Conservation (phyloP, 768 basidiomycete genomes). For the Hydnomerulius pinastri region DNA sequence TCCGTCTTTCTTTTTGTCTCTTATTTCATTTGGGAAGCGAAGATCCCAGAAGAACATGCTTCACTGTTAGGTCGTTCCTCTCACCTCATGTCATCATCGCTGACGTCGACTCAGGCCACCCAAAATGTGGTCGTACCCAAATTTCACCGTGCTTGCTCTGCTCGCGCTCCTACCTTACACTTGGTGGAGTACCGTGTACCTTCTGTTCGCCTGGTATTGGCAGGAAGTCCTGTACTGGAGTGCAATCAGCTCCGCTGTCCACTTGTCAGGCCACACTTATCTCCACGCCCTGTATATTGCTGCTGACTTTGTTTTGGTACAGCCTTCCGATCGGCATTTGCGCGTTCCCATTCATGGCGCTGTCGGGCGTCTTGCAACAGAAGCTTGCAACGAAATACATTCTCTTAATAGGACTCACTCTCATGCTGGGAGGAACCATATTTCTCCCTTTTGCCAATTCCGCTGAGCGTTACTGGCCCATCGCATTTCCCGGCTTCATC, state of each 20-base stretch:
- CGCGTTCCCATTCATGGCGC: conserved; percentile 36
- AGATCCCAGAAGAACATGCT: conserved; percentile 41
- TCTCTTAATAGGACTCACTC: conserved; percentile 42
- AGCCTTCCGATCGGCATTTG: conserved; percentile 46
- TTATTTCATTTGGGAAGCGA: conserved; percentile 56
- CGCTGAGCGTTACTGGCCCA: conserved; percentile 46
- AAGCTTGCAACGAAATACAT: conserved; percentile 54
- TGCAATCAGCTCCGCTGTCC: conserved; percentile 39
- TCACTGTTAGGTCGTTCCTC: conserved; percentile 37
- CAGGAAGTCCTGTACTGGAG: conserved; percentile 46
- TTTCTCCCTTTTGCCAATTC: conserved; percentile 44
- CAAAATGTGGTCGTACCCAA: conserved; percentile 42
- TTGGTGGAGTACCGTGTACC: conserved; percentile 42
- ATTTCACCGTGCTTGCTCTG: conserved; percentile 42
- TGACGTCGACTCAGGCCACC: conserved; percentile 36
- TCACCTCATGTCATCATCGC: neutral
- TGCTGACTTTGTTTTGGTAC: conserved; percentile 3
- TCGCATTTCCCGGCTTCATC: conserved; percentile 51
- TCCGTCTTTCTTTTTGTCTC: conserved; percentile 39
- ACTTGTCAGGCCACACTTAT: conserved; percentile 32
- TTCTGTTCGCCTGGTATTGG: conserved; percentile 40
- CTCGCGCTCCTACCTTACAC: conserved; percentile 40
- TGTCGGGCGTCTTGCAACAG: too few relatives aligned
- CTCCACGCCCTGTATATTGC: neutral
- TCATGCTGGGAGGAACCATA: conserved; percentile 40